Conservation (phyloP, 805 yeast genomes). For the Wickerhamomyces canadensis region DNA sequence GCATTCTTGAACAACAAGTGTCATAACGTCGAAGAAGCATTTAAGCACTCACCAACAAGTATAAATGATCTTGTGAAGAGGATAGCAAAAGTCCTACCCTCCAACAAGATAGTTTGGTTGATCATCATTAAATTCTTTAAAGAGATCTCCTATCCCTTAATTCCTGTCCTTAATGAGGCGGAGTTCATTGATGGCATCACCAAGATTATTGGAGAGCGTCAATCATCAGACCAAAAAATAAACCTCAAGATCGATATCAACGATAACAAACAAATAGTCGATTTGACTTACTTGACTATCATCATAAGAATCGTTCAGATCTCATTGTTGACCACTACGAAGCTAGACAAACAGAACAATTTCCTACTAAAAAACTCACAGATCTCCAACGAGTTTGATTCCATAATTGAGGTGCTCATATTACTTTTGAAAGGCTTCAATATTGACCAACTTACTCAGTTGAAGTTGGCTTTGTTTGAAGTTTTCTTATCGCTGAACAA, state of each 20-base stretch:
- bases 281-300: slow-evolving; percentile 9
- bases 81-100: slow-evolving; percentile 43
- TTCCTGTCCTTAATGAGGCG: slow-evolving; percentile 58
- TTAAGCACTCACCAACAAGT: slow-evolving; percentile 12
- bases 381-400: slow-evolving; percentile 15
- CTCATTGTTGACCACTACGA: slow-evolving; percentile 10
- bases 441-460: slow-evolving; percentile 4
- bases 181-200: slow-evolving; percentile 35
- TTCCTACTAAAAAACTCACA: slow-evolving; percentile 9
- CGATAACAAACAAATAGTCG: slow-evolving; percentile 9
- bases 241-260: slow-evolving; percentile 21
- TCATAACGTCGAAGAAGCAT: slow-evolving; percentile 13
- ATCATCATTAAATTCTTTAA: slow-evolving; percentile 47
- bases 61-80: slow-evolving; percentile 12
- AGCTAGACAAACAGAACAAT: slow-evolving; percentile 10
- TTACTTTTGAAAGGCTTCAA: slow-evolving; percentile 4
- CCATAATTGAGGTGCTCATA: slow-evolving; percentile 12
- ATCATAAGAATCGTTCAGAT: slow-evolving; percentile 17
- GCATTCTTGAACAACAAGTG: slow-evolving; percentile 13
- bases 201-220: slow-evolving; percentile 38
- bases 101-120: slow-evolving; percentile 47
- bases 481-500: slow-evolving; percentile 6
- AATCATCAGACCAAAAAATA: slow-evolving; percentile 22
- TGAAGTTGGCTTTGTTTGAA: slow-evolving; percentile 11
- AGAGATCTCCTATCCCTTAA: slow-evolving; percentile 41